A percentile compares a stretch with the other conserved stretches of the same genome.
Conservation (phyloP, 441 rosid genomes). For the Populus tomentosa region DNA sequence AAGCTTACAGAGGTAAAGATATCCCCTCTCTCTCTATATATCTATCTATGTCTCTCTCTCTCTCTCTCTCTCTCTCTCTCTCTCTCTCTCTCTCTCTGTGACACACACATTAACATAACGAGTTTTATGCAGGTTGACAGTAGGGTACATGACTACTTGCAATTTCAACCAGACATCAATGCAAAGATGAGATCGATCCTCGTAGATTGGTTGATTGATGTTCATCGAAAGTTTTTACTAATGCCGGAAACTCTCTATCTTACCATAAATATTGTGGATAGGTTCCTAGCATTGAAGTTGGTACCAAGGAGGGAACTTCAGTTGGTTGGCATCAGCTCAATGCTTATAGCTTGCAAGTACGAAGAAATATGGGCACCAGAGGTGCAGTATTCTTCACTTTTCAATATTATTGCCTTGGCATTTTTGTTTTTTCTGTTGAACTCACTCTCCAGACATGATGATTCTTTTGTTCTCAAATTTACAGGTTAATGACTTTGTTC, state of each 20-base stretch:
- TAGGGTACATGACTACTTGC: constrained; percentile 59
- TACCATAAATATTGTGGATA: constrained; percentile 65
- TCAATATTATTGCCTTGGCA: background rate
- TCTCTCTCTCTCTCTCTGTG: background rate
- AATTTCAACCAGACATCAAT: constrained; percentile 59
- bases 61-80: background rate
- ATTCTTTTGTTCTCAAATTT: background rate
- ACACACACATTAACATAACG: background rate
- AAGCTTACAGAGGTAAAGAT: constrained; percentile 63
- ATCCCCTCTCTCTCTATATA: too few species aligned
- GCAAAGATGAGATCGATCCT: constrained; percentile 86
- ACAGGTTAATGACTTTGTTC: constrained; percentile 67
- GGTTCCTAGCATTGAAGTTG: constrained; percentile 55
- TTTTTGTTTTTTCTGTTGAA: too few species aligned
- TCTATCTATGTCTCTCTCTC: too few species aligned
- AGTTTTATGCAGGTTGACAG: constrained; percentile 48
- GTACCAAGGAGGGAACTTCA: constrained; percentile 72
- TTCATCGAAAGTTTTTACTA: constrained; percentile 75
- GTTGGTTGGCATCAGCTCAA: constrained; percentile 74
- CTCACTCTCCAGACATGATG: background rate
- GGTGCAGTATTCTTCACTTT: constrained; percentile 18
- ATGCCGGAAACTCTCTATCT: constrained; percentile 78
- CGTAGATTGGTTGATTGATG: constrained; percentile 81
- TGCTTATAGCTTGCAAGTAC: constrained; percentile 79
- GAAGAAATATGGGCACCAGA: constrained; percentile 97